These are phyloP conservation scores for Combretum micranthum DNA, from an alignment of 345 rosid genomes.

Conservation along the genomic window DNA sequence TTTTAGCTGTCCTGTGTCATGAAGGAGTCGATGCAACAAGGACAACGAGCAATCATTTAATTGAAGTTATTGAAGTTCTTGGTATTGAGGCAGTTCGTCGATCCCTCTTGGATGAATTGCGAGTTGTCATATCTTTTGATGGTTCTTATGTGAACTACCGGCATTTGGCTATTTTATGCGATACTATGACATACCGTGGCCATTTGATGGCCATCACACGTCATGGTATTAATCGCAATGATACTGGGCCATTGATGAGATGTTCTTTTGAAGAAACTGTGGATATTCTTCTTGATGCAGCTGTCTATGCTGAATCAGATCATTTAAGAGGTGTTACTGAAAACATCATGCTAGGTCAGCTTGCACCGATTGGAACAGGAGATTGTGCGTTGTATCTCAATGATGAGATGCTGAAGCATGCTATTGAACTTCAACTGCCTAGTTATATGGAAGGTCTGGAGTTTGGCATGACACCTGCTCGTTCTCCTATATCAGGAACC, in stretches of 20 bases:
- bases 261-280: slow-evolving; percentile 99
- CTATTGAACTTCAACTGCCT: slow-evolving; percentile 95
- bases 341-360: slow-evolving; percentile 95
- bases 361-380: slow-evolving; percentile 96
- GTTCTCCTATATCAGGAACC: slow-evolving; percentile 82
- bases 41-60: slow-evolving; percentile 94
- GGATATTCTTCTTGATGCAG: slow-evolving; percentile 96
- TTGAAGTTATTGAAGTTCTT: slow-evolving; percentile 91
- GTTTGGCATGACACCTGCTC: slow-evolving; percentile 87
- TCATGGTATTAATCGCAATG: slow-evolving; percentile 93
- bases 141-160: slow-evolving; percentile 97
- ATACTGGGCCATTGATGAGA: slow-evolving; percentile 97
- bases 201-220: slow-evolving; percentile 98
- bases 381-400: slow-evolving; percentile 82
- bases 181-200: slow-evolving; percentile 98
- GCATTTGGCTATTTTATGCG: slow-evolving; percentile 93
- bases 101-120: slow-evolving; percentile 80
- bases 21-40: slow-evolving; percentile 88
- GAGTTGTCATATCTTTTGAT: slow-evolving; percentile 95
- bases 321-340: slow-evolving; percentile 86
- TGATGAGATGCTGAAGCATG: slow-evolving; percentile 95
- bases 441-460: slow-evolving; percentile 92
- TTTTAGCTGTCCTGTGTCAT: slow-evolving; percentile 90
- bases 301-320: slow-evolving; percentile 89
- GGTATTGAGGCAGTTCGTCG: slow-evolving; percentile 99